Base-by-base conservation (phyloP, 306 rosid species). In the Sicyos baderoa region DNA sequence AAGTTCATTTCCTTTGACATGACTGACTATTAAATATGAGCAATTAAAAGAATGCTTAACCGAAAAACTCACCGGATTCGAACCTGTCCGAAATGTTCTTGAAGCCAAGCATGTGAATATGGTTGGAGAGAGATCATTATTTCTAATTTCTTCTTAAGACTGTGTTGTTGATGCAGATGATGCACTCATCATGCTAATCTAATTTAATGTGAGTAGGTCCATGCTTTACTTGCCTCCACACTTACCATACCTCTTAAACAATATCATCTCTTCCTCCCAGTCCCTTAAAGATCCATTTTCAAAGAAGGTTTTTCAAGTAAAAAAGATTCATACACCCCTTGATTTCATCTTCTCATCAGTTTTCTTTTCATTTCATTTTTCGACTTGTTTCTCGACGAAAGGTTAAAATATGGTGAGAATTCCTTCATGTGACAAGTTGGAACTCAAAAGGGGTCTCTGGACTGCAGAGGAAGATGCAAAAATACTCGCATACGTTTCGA, bases 221-320 rank as follows among this genome's bases (percentile, higher is more conserved):
- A 88, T 79, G 82, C 95, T 80, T 89, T 83, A 80, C 83, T 72
- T 86, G 96, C 93, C 78, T 92, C 77, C 80, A 79, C 74, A 44
- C 84, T 75, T 82, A 77, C 76, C 62, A 76, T 76, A 83, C 90
- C 84, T 81, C 84, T 79, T 80, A 87, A 81, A 82, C 72, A 76
- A 67, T 67, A 78, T 60, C 65, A 44, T 78, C 17, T 69, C 66
- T 79, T 70, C 23, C 71, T 72, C 81, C 74, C 74, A 71, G 79
- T 70, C 77, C 77, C 74, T 73, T 23, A 83, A 74, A 81, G 75
- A 77, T 71, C 80, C 77, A 73, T 80, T 77, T 72, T 75, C 64
- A 78, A 32, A 62, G 60, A 64, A 44, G 19, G 14, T 65, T 45
- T 45, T 65, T 65, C 32, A 47, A 65, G 55, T 65, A 16, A 67